Evolutionary conservation across 352 stramenopile species (phyloP), one percentile per base, ranked within the genome.

Genomic region (Phytophthora megakarya): DNA sequence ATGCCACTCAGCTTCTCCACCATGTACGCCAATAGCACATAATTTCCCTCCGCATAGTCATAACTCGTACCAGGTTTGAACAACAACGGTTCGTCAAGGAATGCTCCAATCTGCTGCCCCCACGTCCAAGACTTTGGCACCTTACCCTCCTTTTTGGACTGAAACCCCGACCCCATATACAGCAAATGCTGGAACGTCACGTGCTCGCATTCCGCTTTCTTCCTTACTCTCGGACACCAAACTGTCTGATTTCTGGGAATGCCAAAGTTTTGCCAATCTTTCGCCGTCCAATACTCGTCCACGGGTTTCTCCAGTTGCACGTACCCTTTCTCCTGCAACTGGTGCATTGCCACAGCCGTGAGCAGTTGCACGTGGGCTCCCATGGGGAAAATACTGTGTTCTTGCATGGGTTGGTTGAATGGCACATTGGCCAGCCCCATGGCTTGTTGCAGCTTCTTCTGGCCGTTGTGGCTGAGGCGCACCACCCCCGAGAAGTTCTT

Each of bases 141-240:
- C 37, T 52, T 40, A 4, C 18, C 28, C 1, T 28, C 5, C 9
- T 44, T 33, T 6, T 61, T 48, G 32, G 74, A 70, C 22, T 65
- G 48, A 13, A 90, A 54, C 1, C 81, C 81, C 0, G 81, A 90
- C 6, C 74, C 67, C 81, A 88, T 88, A 46, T 73, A 73, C 46
- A 90, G n/a, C n/a, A 90, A 70, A 26, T 90, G 70, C 40, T 80
- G 68, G 49, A 87, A 90, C 54, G 81, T 90, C 43, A 90, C 39
- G 35, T 59, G 69, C 54, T 86, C 65, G 45, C 81, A 90, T 1
- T 68, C 57, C 10, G 19, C 6, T 3, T 13, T 42, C 3, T 21
- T 49, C n/a, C 52, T 46, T 7, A 87, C 33, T 13, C 42, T 73
- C 1, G 77, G 79, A 53, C 81, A 90, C 78, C 78, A 89, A 25